Conservation (phyloP, 2,329 filamentous ascomycete species). For the Dichotomopilus funicola region DNA sequence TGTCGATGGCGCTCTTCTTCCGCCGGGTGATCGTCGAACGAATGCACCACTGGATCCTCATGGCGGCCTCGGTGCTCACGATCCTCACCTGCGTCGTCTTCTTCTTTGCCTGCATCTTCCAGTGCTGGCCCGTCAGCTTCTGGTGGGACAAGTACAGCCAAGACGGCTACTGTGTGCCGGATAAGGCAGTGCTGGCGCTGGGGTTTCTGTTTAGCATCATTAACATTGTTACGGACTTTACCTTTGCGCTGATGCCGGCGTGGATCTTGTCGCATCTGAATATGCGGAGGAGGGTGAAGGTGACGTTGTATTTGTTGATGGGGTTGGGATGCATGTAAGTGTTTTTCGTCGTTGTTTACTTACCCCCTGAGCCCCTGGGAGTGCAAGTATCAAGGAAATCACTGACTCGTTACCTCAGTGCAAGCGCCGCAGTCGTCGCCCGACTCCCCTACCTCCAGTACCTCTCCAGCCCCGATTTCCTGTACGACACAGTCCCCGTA, state of each 20-base stretch:
- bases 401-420: conserved; percentile 24
- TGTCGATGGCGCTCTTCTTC: conserved; percentile 39
- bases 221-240: conserved; percentile 45
- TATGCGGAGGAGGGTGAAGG: conserved; percentile 46
- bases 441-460: conserved; percentile 31
- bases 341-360: not conserved
- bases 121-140: conserved; percentile 35
- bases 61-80: conserved; percentile 31
- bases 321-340: conserved; percentile 48
- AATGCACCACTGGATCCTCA: conserved; percentile 31
- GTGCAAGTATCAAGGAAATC: not conserved
- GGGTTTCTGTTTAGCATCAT: conserved; percentile 47
- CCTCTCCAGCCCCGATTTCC: conserved; percentile 32
- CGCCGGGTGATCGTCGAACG: conserved; percentile 34
- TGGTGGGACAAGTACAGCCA: conserved; percentile 34
- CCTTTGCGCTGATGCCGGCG: conserved; percentile 45
- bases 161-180: conserved; percentile 32
- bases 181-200: conserved; percentile 43
- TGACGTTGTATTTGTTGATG: conserved; percentile 46
- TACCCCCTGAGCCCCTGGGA: not conserved
- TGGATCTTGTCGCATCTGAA: conserved; percentile 50
- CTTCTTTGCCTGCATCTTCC: conserved; percentile 37
- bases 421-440: conserved; percentile 39
- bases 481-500: conserved; percentile 38
- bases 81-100: conserved; percentile 34